Evolutionary conservation across 495 filamentous ascomycete species (phyloP).

Genomic region (Penicillium canescens): DNA sequence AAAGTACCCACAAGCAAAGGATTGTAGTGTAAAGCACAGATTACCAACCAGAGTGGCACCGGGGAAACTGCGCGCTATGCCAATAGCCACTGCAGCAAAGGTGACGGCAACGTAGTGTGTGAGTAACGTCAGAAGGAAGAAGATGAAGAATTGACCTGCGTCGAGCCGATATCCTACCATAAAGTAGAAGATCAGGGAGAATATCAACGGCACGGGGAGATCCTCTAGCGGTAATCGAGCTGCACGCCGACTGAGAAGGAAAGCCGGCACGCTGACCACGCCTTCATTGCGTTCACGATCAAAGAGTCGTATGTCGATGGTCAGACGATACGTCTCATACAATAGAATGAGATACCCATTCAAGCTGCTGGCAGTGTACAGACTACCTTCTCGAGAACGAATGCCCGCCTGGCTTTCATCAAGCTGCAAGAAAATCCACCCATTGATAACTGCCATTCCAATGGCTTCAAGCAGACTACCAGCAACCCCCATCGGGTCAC

Average conservation of each 20-base stretch:
- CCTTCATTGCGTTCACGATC: constrained; percentile 72
- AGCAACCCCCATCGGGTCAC: constrained; percentile 71
- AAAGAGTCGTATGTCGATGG: constrained; percentile 69
- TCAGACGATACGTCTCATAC: constrained; percentile 71
- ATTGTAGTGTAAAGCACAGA: constrained; percentile 68
- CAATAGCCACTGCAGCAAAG: constrained; percentile 58
- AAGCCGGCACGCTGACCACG: constrained; percentile 65
- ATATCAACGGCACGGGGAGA: constrained; percentile 66
- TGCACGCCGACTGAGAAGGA: constrained; percentile 63
- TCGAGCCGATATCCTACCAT: constrained; percentile 69
- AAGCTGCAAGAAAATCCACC: constrained; percentile 69
- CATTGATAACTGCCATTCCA: constrained; percentile 64
- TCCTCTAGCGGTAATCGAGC: constrained; percentile 68
- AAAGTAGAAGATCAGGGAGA: constrained; percentile 69
- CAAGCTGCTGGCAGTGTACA: constrained; percentile 65
- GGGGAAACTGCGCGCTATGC: constrained; percentile 60
- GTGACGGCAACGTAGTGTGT: constrained; percentile 68
- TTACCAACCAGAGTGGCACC: constrained; percentile 66
- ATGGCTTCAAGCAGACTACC: constrained; percentile 65
- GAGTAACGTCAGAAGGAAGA: constrained; percentile 62
- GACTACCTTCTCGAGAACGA: constrained; percentile 61
- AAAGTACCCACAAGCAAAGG: constrained; percentile 70
- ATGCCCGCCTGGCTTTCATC: constrained; percentile 58
- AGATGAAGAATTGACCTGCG: constrained; percentile 64
- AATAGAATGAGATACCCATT: constrained; percentile 74